A percentile compares a stretch with the other conserved stretches of the same genome.
phyloP scores from a whole-genome alignment of 2,329 filamentous ascomycete species.

The Ceratocystis colombiana region DNA sequence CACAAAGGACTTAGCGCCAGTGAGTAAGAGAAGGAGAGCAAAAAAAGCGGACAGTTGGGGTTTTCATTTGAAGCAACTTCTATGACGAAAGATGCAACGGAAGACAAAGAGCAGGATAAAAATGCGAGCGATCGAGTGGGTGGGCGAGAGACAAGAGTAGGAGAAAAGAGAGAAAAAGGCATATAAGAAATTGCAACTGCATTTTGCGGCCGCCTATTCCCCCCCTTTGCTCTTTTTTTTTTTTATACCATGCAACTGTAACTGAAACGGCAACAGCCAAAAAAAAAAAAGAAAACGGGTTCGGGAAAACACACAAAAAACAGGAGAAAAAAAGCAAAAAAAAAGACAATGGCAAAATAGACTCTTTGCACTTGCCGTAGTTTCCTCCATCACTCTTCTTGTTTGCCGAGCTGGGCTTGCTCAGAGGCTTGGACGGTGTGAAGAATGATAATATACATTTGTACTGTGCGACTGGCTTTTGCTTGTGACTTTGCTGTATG shows the following conservation, averaged over 20 bases:
- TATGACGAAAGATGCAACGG: background rate
- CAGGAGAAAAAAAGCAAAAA: background rate
- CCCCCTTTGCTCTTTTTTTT: too few relatives aligned
- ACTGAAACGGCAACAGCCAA: slow-evolving; percentile 3
- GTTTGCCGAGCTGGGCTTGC: background rate
- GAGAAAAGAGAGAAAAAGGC: too few relatives aligned
- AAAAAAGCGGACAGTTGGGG: background rate
- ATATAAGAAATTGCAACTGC: too few relatives aligned
- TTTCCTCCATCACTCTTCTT: background rate
- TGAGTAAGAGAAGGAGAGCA: background rate
- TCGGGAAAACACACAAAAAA: background rate
- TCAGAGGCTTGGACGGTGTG: background rate
- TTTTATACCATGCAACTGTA: background rate
- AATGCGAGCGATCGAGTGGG: background rate
- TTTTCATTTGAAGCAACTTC: slow-evolving; percentile 6
- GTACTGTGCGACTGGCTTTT: background rate
- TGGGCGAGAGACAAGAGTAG: too few relatives aligned
- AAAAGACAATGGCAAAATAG: background rate
- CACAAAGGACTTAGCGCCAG: background rate
- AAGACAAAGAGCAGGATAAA: background rate
- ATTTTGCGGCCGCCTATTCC: too few relatives aligned
- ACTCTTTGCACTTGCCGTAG: background rate
- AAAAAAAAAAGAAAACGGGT: background rate
- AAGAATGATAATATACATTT: background rate
- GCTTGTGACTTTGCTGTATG: background rate